These are phyloP conservation scores for Pythium guiyangense DNA, from an alignment of 352 stramenopile species.

Conservation along the genomic window DNA sequence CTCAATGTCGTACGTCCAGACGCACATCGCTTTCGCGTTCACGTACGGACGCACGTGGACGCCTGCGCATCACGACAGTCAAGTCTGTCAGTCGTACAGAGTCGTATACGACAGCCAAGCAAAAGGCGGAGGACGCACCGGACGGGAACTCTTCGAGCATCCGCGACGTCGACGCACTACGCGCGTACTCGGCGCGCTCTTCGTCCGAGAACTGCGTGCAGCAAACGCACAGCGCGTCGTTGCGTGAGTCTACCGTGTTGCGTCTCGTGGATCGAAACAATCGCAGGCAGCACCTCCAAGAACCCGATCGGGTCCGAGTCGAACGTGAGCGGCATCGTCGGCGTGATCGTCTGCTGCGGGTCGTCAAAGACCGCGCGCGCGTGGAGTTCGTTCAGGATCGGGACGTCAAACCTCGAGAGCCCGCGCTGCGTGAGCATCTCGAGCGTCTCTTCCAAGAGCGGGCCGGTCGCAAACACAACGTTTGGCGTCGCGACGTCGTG, in stretches of 20 bases:
- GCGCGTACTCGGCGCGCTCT: conserved; percentile 34
- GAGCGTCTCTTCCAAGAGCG: conserved; percentile 63
- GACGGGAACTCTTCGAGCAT: conserved; percentile 59
- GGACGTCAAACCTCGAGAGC: conserved; percentile 47
- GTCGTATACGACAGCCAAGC: neutral
- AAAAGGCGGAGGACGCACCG: conserved; percentile 8
- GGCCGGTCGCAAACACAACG: conserved; percentile 67
- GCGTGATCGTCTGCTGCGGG: conserved; percentile 38
- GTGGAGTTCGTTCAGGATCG: conserved; percentile 75
- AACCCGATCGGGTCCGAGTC: conserved; percentile 65
- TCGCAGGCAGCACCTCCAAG: conserved; percentile 32
- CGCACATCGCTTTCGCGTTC: conserved; percentile 57
- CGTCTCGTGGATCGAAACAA: neutral
- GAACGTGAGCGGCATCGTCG: conserved; percentile 65
- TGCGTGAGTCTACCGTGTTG: neutral
- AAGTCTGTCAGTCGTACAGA: neutral
- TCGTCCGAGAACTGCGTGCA: conserved; percentile 41
- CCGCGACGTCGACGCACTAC: conserved; percentile 28
- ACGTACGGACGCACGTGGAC: conserved; percentile 68
- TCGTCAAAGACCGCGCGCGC: conserved; percentile 66
- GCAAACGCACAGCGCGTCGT: neutral
- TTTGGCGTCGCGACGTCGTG: conserved; percentile 56
- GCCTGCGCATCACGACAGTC: conserved; percentile 15
- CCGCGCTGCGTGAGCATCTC: conserved; percentile 46
- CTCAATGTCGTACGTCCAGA: conserved; percentile 78